phyloP scores from a whole-genome alignment of 495 filamentous ascomycete species.

The Geoglossum glabrum region DNA sequence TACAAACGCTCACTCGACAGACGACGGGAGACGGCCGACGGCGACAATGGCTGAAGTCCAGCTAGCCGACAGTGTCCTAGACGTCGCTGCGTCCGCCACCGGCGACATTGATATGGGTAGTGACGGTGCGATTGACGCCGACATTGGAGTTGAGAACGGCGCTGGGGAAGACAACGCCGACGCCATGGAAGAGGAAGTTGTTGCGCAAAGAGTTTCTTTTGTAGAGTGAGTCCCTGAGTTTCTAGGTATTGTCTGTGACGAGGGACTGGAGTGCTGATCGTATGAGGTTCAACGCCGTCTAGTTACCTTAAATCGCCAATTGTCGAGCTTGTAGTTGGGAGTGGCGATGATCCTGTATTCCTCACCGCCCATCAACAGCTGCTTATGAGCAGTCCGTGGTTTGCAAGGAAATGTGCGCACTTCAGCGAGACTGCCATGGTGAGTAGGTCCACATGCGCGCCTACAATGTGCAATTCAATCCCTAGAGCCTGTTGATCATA shows the following conservation, averaged over 20 bases:
- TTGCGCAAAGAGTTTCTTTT: not conserved
- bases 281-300: not conserved
- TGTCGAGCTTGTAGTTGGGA: constrained; percentile 55
- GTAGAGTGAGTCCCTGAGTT: not conserved
- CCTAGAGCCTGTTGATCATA: constrained; percentile 1
- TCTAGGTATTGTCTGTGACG: not conserved
- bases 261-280: not conserved
- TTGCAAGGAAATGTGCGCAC: constrained; percentile 38
- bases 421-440: constrained; percentile 26
- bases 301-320: constrained; percentile 56
- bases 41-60: not conserved
- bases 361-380: constrained; percentile 66
- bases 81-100: not conserved
- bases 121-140: not conserved
- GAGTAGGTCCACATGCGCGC: not conserved
- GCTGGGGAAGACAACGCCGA: not conserved
- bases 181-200: not conserved
- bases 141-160: not conserved
- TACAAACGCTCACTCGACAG: not conserved
- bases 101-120: not conserved
- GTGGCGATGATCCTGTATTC: constrained; percentile 33
- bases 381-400: constrained; percentile 50
- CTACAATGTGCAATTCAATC: constrained; percentile 10
- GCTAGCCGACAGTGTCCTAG: not conserved
- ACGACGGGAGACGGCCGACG: too few species aligned